Percentiles rank a stretch among this genome's conserved stretches.
These are phyloP conservation scores for Oryza meyeriana DNA, from an alignment of 176 grass and related monocot species.

Conservation along the genomic window DNA sequence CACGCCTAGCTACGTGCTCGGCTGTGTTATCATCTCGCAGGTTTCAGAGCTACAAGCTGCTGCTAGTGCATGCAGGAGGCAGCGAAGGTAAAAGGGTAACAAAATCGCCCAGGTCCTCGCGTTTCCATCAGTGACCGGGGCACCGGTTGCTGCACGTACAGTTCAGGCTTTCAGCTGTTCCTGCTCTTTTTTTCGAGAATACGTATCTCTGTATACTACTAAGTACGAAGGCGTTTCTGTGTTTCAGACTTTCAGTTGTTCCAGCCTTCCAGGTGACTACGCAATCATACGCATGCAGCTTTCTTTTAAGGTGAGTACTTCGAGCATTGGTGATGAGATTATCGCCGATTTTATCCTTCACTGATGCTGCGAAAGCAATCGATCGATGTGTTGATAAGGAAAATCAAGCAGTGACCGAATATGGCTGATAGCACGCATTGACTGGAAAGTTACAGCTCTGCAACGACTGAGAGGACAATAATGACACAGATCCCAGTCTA, in stretches of 20 bases:
- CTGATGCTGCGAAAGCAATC: not conserved
- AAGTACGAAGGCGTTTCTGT: not conserved
- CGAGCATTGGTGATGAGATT: not conserved
- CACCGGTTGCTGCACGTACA: not conserved
- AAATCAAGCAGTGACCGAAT: not conserved
- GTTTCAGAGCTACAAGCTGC: not conserved
- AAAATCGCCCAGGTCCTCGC: not conserved
- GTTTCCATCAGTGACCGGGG: not conserved
- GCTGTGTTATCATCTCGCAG: not conserved
- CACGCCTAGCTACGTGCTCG: not conserved
- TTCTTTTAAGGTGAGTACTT: not conserved
- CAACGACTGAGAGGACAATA: not conserved
- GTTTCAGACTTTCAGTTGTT: not conserved
- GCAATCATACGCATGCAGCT: not conserved
- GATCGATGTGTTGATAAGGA: not conserved
- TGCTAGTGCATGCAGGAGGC: not conserved
- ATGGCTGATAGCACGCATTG: not conserved
- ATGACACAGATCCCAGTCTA: not conserved
- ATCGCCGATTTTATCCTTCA: not conserved
- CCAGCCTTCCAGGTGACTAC: not conserved
- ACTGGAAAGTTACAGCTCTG: not conserved
- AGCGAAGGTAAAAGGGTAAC: slow-evolving; percentile 16
- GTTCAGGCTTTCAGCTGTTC: not conserved
- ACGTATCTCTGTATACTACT: not conserved
- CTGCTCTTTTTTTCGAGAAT: not conserved